Evolutionary conservation across 495 filamentous ascomycete species (phyloP), one percentile per base, ranked within the genome.

Genomic region (Neurospora tetrasperma): DNA sequence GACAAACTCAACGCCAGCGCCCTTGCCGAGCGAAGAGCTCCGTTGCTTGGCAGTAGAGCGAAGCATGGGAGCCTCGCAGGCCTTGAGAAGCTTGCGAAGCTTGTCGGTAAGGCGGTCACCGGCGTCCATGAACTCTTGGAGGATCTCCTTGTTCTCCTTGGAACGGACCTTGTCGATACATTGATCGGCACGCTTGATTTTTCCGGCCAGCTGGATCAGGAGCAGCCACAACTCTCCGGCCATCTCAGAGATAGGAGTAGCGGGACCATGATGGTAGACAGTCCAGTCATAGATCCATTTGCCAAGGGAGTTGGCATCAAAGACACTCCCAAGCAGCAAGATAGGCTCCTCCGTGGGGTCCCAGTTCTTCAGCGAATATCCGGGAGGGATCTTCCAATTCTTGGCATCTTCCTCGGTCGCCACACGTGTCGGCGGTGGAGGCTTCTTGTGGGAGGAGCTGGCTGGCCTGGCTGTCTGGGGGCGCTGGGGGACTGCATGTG

Each of bases 211-310:
- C 82, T 97, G 93, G 83, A 98, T 98, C 73, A 98, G 86, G 59
- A 98, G 85, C 41, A 98, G 88, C 96, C 96, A 99, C 74, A 99
- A 83, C 78, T 98, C 94, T 78, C 96, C 96, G 23, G 96, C 94
- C 79, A 97, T 90, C 73, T 97, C 94, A 48, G 94, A 89, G 80
- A 97, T 94, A 73, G 96, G 93, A 4, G 93, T 93, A 39, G 88
- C 89, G 12, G 93, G 87, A 48, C 94, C 94, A 75, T 96, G 92
- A 80, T 92, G 90, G 84, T 93, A 98, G 73, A 98, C 93, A 41
- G 96, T 98, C 96, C 96, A 99, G 86, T 99, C 97, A 84, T 97
- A 99, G 80, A 99, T 95, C 96, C 96, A 99, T 83, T 97, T 97
- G 78, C 96, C 96, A 18, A 99, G 88, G 27, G 93, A 96, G 87